phyloP scores from a whole-genome alignment of 495 filamentous ascomycete species.

The Parachaetomium inaequale region DNA sequence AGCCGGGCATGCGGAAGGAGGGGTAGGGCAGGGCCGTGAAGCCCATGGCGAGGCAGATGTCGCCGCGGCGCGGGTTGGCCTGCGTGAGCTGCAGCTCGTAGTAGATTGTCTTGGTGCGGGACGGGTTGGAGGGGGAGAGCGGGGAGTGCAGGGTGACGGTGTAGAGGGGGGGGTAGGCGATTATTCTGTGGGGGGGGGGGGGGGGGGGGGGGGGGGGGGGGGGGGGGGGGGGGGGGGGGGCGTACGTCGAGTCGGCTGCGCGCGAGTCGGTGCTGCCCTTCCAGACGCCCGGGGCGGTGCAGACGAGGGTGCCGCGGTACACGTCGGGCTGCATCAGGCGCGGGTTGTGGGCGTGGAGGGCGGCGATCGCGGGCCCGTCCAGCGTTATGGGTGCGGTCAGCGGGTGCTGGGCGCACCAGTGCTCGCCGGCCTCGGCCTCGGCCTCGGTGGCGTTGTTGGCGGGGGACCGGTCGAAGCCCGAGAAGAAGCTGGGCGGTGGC shows the following conservation, averaged over 20 bases:
- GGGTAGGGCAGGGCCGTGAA: slow-evolving; percentile 82
- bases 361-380: slow-evolving; percentile 38
- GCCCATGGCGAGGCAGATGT: slow-evolving; percentile 69
- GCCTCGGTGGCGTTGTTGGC: slow-evolving; percentile 68
- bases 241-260: slow-evolving; percentile 45
- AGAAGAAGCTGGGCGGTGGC: slow-evolving; percentile 68
- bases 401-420: slow-evolving; percentile 64
- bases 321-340: slow-evolving; percentile 34
- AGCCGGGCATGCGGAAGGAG: slow-evolving; percentile 81
- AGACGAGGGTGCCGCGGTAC: slow-evolving; percentile 33
- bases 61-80: slow-evolving; percentile 35
- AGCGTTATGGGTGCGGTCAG: slow-evolving; percentile 56
- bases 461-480: slow-evolving; percentile 60
- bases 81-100: slow-evolving; percentile 65
- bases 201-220: not conserved
- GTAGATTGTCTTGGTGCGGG: slow-evolving; percentile 62
- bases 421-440: slow-evolving; percentile 68
- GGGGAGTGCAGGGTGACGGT: slow-evolving; percentile 66
- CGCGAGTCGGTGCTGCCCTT: slow-evolving; percentile 29
- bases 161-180: slow-evolving; percentile 73
- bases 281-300: slow-evolving; percentile 45
- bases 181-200: slow-evolving; percentile 34
- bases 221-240: not conserved
- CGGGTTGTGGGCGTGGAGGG: slow-evolving; percentile 34
- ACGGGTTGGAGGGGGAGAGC: slow-evolving; percentile 29